phyloP scores from a whole-genome alignment of 2,329 filamentous ascomycete genomes.

The Tolypocladium pustulatum region DNA sequence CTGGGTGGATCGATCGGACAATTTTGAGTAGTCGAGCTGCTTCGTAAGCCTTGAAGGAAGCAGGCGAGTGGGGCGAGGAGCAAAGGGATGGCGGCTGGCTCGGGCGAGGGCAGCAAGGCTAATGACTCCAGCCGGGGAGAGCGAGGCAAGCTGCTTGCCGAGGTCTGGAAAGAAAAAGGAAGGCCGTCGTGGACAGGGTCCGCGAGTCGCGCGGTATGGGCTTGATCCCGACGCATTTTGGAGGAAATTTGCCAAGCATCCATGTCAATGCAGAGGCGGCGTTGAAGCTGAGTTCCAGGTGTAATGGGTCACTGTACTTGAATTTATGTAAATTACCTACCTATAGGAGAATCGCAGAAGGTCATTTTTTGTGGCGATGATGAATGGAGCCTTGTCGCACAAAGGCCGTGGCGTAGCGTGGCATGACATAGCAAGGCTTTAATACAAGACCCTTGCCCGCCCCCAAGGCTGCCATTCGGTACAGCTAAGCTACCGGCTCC shows the following conservation, averaged over 20 bases:
- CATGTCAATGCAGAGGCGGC: neutral
- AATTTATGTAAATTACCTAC: neutral
- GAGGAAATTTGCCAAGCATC: neutral
- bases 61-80: neutral
- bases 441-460: too few relatives aligned
- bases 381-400: neutral
- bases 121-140: neutral
- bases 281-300: neutral
- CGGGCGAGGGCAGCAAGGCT: neutral
- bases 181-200: neutral
- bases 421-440: too few relatives aligned
- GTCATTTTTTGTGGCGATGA: neutral
- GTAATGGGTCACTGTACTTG: neutral
- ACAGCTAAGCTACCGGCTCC: too few relatives aligned
- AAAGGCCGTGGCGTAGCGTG: neutral
- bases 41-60: neutral
- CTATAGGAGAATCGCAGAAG: neutral
- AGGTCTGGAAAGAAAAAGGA: neutral
- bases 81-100: neutral
- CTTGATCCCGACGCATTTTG: neutral
- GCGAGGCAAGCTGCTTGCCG: neutral
- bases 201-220: neutral
- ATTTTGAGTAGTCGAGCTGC: slow-evolving; percentile 60
- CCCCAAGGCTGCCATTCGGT: too few relatives aligned
- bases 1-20: slow-evolving; percentile 86